Conservation (phyloP, 108 stramenopile genomes). For the Nitzschia sp. region DNA sequence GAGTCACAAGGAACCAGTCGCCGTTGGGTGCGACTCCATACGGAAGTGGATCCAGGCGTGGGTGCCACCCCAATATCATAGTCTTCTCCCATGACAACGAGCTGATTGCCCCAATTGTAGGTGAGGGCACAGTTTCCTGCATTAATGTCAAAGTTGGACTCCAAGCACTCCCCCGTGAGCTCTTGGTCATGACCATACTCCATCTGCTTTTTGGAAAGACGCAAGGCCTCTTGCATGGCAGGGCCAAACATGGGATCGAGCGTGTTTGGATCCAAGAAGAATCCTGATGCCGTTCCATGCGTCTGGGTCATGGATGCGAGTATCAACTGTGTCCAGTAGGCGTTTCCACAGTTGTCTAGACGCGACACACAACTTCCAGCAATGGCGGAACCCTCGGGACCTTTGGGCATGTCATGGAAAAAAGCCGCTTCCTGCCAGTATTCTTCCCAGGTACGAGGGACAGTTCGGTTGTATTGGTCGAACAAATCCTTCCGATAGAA, state of each 20-base stretch:
- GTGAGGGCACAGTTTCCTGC: conserved; percentile 47
- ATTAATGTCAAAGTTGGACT: conserved; percentile 13
- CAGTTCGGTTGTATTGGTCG: conserved; percentile 24
- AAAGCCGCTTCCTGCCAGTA: conserved; percentile 40
- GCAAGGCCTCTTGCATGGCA: conserved; percentile 49
- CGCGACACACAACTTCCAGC: conserved; percentile 32
- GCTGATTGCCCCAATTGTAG: conserved; percentile 41
- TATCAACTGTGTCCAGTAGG: conserved; percentile 42
- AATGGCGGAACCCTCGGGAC: conserved; percentile 18
- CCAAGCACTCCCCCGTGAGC: conserved; percentile 9
- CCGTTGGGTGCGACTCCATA: conserved; percentile 20
- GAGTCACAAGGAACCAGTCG: conserved; percentile 36
- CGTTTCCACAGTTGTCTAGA: conserved; percentile 8
- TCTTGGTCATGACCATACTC: conserved; percentile 23
- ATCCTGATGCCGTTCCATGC: conserved; percentile 37
- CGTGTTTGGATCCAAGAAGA: conserved; percentile 41
- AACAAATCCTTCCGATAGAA: conserved; percentile 54
- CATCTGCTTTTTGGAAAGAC: conserved; percentile 32
- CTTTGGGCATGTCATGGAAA: conserved; percentile 31
- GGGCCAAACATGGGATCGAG: conserved; percentile 32
- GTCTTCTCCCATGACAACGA: neutral
- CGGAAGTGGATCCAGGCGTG: conserved; percentile 10
- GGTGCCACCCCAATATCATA: conserved; percentile 34
- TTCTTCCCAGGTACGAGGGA: conserved; percentile 57
- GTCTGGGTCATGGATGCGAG: conserved; percentile 49